phyloP scores from a whole-genome alignment of 208 protist species.

The Trypanosoma platydactyli region DNA sequence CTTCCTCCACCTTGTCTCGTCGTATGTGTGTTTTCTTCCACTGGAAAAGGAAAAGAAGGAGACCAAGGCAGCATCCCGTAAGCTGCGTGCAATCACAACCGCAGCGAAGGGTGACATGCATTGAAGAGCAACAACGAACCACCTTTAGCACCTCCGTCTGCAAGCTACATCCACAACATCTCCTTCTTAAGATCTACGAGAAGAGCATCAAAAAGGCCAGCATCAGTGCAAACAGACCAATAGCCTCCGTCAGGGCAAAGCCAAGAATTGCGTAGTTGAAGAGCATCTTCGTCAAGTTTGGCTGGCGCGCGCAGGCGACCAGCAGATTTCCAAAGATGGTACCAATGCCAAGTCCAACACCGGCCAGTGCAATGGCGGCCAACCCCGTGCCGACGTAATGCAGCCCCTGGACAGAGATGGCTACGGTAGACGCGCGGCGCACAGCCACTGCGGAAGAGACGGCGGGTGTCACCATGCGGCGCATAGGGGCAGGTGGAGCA shows the following conservation, averaged over 20 bases:
- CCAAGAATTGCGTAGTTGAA: conserved; percentile 87
- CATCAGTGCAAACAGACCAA: conserved; percentile 85
- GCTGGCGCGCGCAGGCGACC: conserved; percentile 71
- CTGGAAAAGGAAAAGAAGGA: too few relatives aligned
- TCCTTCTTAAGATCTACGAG: conserved; percentile 46
- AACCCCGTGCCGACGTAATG: conserved; percentile 81
- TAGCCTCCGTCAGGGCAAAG: conserved; percentile 85
- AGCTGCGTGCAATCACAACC: too few relatives aligned
- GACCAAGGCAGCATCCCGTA: too few relatives aligned
- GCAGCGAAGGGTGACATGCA: too few relatives aligned
- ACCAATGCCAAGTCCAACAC: conserved; percentile 39
- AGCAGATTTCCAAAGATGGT: conserved; percentile 72
- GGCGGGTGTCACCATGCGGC: conserved; percentile 25
- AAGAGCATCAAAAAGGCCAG: conserved; percentile 89
- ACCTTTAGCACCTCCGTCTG: neutral
- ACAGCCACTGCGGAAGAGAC: conserved; percentile 41
- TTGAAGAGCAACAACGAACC: neutral
- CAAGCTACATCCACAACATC: neutral
- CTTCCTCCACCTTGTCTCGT: neutral
- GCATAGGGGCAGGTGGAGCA: conserved; percentile 41
- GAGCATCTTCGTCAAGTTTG: conserved; percentile 76
- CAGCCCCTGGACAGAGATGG: conserved; percentile 69
- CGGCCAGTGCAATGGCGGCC: conserved; percentile 66
- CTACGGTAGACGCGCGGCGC: conserved; percentile 63
- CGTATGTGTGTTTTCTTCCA: neutral